Evolutionary conservation across 2,329 filamentous ascomycete genomes (phyloP).

Genomic region (Aspergillus candidus): DNA sequence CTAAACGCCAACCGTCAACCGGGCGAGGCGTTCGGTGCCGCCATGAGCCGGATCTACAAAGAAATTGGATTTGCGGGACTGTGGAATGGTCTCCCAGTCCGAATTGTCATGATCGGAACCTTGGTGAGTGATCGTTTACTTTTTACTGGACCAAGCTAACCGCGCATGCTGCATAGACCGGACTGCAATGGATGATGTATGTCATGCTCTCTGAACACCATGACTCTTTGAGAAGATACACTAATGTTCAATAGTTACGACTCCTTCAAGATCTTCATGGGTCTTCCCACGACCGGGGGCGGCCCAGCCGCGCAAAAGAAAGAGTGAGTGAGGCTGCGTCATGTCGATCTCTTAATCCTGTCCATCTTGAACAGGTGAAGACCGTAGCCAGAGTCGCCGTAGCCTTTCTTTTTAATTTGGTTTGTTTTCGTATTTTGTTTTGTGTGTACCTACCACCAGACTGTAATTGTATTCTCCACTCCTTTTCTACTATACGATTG

Average conservation of each 20-base stretch:
- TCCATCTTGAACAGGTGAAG: too few relatives aligned
- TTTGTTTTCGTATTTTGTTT: neutral
- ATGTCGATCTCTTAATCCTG: neutral
- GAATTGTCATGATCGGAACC: conserved; percentile 85
- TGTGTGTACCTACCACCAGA: neutral
- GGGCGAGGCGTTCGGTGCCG: conserved; percentile 71
- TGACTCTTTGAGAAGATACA: neutral
- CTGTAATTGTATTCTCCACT: too few relatives aligned
- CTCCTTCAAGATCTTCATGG: conserved; percentile 87
- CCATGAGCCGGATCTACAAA: conserved; percentile 73
- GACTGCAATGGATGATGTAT: conserved; percentile 91
- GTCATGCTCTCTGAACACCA: conserved; percentile 30
- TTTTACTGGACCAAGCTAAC: conserved; percentile 13
- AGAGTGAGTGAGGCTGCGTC: conserved; percentile 14
- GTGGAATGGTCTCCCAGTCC: conserved; percentile 82
- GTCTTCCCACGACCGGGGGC: conserved; percentile 75
- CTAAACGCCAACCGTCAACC: conserved; percentile 71
- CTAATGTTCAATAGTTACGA: conserved; percentile 46
- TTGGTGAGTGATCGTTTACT: conserved; percentile 35
- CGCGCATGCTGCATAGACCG: conserved; percentile 46
- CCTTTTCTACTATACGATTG: too few relatives aligned
- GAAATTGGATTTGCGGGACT: conserved; percentile 83
- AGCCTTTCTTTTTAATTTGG: too few relatives aligned
- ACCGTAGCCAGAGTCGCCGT: too few relatives aligned
- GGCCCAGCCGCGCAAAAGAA: conserved; percentile 49